Conservation (phyloP, 2,329 filamentous ascomycete genomes). For the Clarireedia hainanense region DNA sequence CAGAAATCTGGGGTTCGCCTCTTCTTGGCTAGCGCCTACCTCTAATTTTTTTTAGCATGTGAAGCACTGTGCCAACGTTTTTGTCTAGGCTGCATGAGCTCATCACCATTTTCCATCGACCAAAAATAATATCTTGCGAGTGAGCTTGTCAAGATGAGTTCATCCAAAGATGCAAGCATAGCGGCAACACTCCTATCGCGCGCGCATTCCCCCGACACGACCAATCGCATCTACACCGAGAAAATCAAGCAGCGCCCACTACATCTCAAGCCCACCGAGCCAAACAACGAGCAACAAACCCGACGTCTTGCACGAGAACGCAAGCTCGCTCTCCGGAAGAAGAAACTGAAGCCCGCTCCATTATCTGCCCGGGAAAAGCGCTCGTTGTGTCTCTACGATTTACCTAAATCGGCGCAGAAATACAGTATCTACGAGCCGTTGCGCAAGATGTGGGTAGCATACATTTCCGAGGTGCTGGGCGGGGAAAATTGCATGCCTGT, state of each 20-base stretch:
- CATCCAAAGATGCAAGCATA: conserved; percentile 13
- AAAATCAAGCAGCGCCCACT: conserved; percentile 79
- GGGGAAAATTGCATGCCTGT: conserved; percentile 14
- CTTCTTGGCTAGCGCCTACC: background rate
- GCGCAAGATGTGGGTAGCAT: conserved; percentile 72
- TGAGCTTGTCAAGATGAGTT: no score
- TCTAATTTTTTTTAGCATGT: conserved; percentile 6
- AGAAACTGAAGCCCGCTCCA: conserved; percentile 50
- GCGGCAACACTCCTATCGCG: conserved; percentile 54
- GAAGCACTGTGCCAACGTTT: background rate
- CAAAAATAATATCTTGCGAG: conserved; percentile 9
- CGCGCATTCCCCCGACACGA: conserved; percentile 69
- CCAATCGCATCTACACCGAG: conserved; percentile 66
- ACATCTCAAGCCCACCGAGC: conserved; percentile 58
- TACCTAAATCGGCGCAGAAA: conserved; percentile 59
- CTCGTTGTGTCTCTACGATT: conserved; percentile 61
- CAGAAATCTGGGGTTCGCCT: conserved; percentile 7
- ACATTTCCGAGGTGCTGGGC: conserved; percentile 70
- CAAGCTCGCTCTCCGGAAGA: conserved; percentile 34
- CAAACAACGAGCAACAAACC: conserved; percentile 45
- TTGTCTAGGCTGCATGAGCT: background rate
- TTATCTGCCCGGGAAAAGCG: conserved; percentile 76
- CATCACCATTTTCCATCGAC: background rate
- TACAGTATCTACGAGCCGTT: conserved; percentile 74
- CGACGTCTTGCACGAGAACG: conserved; percentile 28